phyloP scores from a whole-genome alignment of 2,329 filamentous ascomycete genomes.

The Exophiala sideris region DNA sequence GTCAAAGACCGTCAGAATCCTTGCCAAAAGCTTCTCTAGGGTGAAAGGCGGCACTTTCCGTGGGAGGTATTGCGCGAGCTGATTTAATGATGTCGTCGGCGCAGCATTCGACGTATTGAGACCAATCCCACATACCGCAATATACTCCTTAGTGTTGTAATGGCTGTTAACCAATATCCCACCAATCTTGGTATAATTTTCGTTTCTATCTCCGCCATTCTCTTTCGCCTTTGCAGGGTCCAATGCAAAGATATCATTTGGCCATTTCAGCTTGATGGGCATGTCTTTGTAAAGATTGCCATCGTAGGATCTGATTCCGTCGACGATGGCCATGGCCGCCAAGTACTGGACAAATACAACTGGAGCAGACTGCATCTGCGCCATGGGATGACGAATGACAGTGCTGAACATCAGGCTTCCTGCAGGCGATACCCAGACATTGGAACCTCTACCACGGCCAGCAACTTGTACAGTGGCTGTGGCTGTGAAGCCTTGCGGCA shows the following conservation, averaged over 20 bases:
- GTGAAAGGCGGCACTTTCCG: slow-evolving; percentile 53
- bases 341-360: slow-evolving; percentile 95
- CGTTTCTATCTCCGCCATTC: slow-evolving; percentile 20
- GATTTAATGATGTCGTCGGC: slow-evolving; percentile 82
- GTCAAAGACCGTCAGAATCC: slow-evolving; percentile 75
- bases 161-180: slow-evolving; percentile 89
- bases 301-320: slow-evolving; percentile 78
- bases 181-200: slow-evolving; percentile 77
- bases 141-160: slow-evolving; percentile 73
- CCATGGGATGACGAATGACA: slow-evolving; percentile 76
- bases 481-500: slow-evolving; percentile 83
- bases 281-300: slow-evolving; percentile 66
- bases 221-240: slow-evolving; percentile 48
- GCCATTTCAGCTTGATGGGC: slow-evolving; percentile 90
- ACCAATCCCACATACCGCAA: slow-evolving; percentile 80
- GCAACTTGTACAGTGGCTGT: slow-evolving; percentile 85
- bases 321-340: slow-evolving; percentile 78
- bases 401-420: slow-evolving; percentile 86
- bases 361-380: slow-evolving; percentile 68
- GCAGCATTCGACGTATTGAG: slow-evolving; percentile 79
- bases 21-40: slow-evolving; percentile 76
- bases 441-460: slow-evolving; percentile 80
- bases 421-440: slow-evolving; percentile 90
- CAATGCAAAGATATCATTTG: slow-evolving; percentile 82
- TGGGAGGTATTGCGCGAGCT: slow-evolving; percentile 52